phyloP scores from a whole-genome alignment of 2,329 filamentous ascomycete genomes.

The Davidsoniella australis region DNA sequence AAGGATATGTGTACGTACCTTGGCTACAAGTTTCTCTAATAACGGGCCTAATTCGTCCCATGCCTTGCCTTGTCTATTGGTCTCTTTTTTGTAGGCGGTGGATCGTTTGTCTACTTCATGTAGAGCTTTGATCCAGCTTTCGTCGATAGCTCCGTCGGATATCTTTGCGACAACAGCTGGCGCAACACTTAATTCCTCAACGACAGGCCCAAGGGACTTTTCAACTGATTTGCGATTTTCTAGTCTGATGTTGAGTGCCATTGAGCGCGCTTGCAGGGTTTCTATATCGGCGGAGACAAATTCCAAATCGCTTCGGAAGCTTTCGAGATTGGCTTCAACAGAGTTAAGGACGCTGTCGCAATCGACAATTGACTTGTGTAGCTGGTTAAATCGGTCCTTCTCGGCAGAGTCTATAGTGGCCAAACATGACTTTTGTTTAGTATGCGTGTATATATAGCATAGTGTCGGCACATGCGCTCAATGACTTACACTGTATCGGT shows the following conservation, averaged over 20 bases:
- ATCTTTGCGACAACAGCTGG: constrained; percentile 73
- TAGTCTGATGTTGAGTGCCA: constrained; percentile 64
- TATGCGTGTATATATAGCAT: constrained; percentile 12
- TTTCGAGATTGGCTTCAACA: constrained; percentile 80
- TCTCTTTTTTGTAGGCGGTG: constrained; percentile 50
- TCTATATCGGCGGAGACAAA: constrained; percentile 91
- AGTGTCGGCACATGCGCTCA: background rate
- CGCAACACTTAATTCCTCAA: constrained; percentile 82
- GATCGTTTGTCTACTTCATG: constrained; percentile 70
- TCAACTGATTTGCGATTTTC: constrained; percentile 84
- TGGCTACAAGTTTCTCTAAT: constrained; percentile 66
- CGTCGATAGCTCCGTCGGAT: constrained; percentile 75
- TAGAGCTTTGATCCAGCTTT: constrained; percentile 69
- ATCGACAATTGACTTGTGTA: constrained; percentile 74
- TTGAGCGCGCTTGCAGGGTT: constrained; percentile 72
- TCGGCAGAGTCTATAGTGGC: constrained; percentile 50
- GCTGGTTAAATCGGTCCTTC: constrained; percentile 69
- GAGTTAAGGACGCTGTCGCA: constrained; percentile 90
- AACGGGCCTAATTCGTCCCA: constrained; percentile 71
- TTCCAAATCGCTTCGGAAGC: constrained; percentile 84
- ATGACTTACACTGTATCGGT: constrained; percentile 7
- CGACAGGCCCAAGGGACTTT: constrained; percentile 67
- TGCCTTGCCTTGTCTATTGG: constrained; percentile 53
- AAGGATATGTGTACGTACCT: constrained; percentile 30
- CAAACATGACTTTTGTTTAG: background rate